A percentile compares a stretch with the other conserved stretches of the same genome.
These are phyloP conservation scores for Pterocarpus santalinus DNA, from an alignment of 306 rosid species.

Conservation along the genomic window DNA sequence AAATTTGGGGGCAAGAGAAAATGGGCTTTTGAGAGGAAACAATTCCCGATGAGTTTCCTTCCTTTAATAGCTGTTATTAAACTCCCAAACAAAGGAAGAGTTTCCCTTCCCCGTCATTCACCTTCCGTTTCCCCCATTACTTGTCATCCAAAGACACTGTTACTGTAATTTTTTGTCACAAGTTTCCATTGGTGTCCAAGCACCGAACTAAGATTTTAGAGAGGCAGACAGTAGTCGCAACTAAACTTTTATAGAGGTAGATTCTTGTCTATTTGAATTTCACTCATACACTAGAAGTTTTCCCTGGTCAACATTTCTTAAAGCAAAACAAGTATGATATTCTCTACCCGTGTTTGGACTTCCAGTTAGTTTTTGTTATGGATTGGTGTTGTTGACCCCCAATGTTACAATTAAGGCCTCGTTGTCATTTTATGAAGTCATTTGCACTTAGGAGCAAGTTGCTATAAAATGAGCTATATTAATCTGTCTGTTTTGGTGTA, in stretches of 20 bases:
- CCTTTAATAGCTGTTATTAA: too few relatives aligned
- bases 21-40: too few relatives aligned
- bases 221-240: not conserved
- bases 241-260: not conserved
- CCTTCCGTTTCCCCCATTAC: too few relatives aligned
- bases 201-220: not conserved
- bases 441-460: not conserved
- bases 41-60: too few relatives aligned
- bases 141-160: too few relatives aligned
- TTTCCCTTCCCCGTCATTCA: too few relatives aligned
- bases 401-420: not conserved
- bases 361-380: slow-evolving; percentile 28
- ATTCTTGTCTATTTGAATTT: slow-evolving; percentile 10
- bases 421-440: slow-evolving; percentile 13
- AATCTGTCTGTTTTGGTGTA: not conserved
- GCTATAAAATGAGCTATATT: slow-evolving; percentile 2
- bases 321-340: not conserved
- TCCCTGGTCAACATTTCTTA: not conserved
- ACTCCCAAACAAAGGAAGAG: too few relatives aligned
- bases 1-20: too few relatives aligned
- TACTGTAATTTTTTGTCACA: not conserved
- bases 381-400: slow-evolving; percentile 8
- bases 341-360: slow-evolving; percentile 10
- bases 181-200: not conserved
- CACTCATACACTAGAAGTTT: not conserved